These are phyloP conservation scores for Cutaneotrichosporon arboriforme DNA, from an alignment of 1,284 basidiomycete genomes.

Conservation along the genomic window DNA sequence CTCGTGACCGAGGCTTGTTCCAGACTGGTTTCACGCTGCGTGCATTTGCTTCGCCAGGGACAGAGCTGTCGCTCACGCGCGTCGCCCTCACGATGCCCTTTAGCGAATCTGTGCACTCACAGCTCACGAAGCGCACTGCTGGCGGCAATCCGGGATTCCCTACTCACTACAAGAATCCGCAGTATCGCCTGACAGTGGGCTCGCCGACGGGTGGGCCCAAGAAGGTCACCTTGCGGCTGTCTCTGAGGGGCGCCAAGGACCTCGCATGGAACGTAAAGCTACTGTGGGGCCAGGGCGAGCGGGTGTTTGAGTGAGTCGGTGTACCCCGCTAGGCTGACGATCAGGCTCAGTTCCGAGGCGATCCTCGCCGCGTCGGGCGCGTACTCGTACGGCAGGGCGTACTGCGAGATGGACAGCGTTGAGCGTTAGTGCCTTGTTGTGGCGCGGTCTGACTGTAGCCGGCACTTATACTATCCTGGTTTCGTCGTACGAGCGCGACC, in stretches of 20 bases:
- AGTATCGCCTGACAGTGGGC: slow-evolving; percentile 64
- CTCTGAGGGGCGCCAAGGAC: slow-evolving; percentile 58
- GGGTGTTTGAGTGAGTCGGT: slow-evolving; percentile 63
- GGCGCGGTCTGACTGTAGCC: slow-evolving; percentile 49
- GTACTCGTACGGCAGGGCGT: slow-evolving; percentile 73
- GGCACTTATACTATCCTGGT: slow-evolving; percentile 76
- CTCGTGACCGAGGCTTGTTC: slow-evolving; percentile 33
- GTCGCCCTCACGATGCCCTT: slow-evolving; percentile 32
- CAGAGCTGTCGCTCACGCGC: slow-evolving; percentile 25
- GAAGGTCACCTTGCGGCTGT: slow-evolving; percentile 54
- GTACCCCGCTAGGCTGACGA: background rate
- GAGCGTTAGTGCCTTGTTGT: slow-evolving; percentile 52
- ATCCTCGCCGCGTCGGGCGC: slow-evolving; percentile 56
- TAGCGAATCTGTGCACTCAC: slow-evolving; percentile 48
- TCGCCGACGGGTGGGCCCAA: slow-evolving; percentile 1
- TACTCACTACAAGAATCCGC: slow-evolving; percentile 84
- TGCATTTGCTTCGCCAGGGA: slow-evolving; percentile 26
- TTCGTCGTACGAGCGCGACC: slow-evolving; percentile 72
- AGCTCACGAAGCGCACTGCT: slow-evolving; percentile 64
- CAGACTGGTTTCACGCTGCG: slow-evolving; percentile 41
- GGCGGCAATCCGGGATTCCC: slow-evolving; percentile 77
- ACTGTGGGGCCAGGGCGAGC: slow-evolving; percentile 67
- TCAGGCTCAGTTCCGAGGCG: slow-evolving; percentile 44
- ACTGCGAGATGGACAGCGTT: slow-evolving; percentile 53
- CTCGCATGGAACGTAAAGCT: slow-evolving; percentile 69